Evolutionary conservation across 2,329 filamentous ascomycete species (phyloP), one percentile per base, ranked within the genome.

Genomic region (Colletotrichum sp.): DNA sequence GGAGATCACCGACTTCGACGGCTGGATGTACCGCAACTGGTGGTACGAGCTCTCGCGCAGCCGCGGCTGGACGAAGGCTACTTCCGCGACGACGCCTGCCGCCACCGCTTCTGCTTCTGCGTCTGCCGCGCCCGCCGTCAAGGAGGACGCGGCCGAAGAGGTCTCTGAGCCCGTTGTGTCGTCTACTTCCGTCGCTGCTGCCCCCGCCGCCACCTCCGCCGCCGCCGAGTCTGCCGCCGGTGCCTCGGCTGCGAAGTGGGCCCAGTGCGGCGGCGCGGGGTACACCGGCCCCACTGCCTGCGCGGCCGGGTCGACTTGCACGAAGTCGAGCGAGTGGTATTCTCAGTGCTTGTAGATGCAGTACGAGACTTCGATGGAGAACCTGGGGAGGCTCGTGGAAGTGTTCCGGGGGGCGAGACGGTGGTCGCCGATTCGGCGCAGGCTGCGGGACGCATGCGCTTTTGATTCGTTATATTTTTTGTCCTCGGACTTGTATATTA

Each of bases 21-120:
- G 84, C 27, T 88, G 87, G 87, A 88, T 88, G 86, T 78, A 85
- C 58, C 79, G 86, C 0, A 86, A 88, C 78, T 88, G 86, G 86
- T 88, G 86, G 86, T 80, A 83, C 34, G 79, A 83, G 75, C 78
- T 83, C 39, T 82, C 82, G 27, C 78, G 80, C 2, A 52, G 79
- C 39, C 80, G 81, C 5, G 77, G 77, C 68, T 83, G 81, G 82
- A 28, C 70, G 25, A 71, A 66, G 48, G 36, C 70, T 4, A 3
- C 36, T 4, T 36, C 68, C 4, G 25, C 60, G 8, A 30, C 55
- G 55, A n/a, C 8, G 28, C 52, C 55, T 1, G 55, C 30, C 13
- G 30, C 55, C 15, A 16, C 36, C 8, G 56, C 60, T 22, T 64
- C 60, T 1, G 60, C 67, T 2, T 34, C 67, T 7, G 32, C 69